phyloP scores from a whole-genome alignment of 176 grass and related monocot genomes.

The Oryza nivara region DNA sequence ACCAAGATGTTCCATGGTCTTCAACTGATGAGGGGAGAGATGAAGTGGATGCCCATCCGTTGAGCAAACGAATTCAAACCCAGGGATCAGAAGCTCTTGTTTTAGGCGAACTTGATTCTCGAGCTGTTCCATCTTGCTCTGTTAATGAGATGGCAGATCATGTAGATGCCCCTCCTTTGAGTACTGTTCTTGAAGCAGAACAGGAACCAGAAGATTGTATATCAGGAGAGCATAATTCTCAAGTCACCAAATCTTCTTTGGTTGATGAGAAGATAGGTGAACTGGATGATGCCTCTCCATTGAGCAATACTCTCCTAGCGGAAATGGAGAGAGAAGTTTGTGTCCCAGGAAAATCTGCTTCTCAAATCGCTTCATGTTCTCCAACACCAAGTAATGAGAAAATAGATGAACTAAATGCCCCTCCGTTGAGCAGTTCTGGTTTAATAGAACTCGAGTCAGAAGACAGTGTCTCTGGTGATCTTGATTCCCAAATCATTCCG shows the following conservation, averaged over 20 bases:
- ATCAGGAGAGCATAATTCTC: conserved; percentile 31
- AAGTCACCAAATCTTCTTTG: conserved; percentile 23
- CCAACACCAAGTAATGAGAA: conserved; percentile 32
- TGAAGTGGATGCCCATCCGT: conserved; percentile 1
- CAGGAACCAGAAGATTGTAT: conserved; percentile 23
- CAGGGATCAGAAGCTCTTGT: conserved; percentile 21
- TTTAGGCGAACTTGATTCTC: conserved; percentile 28
- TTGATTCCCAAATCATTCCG: conserved; percentile 35
- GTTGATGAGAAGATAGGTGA: conserved; percentile 41
- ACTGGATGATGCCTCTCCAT: conserved; percentile 20
- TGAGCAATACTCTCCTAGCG: conserved; percentile 4
- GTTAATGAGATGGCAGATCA: conserved; percentile 7
- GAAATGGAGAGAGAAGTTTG: conserved; percentile 38
- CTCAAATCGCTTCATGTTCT: conserved; percentile 30
- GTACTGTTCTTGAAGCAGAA: conserved; percentile 26
- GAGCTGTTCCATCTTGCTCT: conserved; percentile 14
- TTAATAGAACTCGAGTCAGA: conserved; percentile 29
- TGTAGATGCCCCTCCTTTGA: conserved; percentile 18
- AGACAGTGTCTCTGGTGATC: conserved; percentile 20
- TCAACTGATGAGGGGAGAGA: conserved; percentile 6
- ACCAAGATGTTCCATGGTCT: not conserved
- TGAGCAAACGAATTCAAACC: conserved; percentile 26
- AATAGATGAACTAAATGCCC: not conserved
- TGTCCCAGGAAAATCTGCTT: conserved; percentile 34
- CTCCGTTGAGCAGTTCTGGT: conserved; percentile 38